Conservation (phyloP, 768 basidiomycete species). For the Suillus luteus region DNA sequence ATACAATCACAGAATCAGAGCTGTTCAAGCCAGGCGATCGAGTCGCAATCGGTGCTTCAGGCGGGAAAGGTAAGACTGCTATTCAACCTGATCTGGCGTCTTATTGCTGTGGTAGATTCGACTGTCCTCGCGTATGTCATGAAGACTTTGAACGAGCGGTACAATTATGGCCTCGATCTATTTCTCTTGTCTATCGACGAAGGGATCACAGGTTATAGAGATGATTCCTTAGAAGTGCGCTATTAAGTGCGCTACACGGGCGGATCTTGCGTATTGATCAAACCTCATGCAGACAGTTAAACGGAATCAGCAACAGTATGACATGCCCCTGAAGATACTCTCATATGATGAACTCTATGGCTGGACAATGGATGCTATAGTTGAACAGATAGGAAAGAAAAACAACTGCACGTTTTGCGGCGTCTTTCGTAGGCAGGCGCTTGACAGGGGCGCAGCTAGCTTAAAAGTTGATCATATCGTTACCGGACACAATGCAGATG, state of each 20-base stretch:
- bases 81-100: constrained; percentile 2
- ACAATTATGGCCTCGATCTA: constrained; percentile 87
- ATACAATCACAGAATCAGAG: constrained; percentile 82
- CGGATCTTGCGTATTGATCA: background rate
- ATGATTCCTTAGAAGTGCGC: constrained; percentile 90
- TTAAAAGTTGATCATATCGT: constrained; percentile 95
- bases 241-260: background rate
- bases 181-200: constrained; percentile 97
- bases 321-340: constrained; percentile 93
- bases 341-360: constrained; percentile 97
- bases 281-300: constrained; percentile 79
- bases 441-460: constrained; percentile 90
- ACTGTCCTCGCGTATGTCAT: constrained; percentile 97
- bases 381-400: constrained; percentile 92
- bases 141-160: constrained; percentile 93
- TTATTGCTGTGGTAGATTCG: constrained; percentile 62
- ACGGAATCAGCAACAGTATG: constrained; percentile 93
- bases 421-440: constrained; percentile 93
- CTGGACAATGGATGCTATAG: constrained; percentile 99
- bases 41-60: constrained; percentile 97
- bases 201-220: constrained; percentile 96
- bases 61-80: constrained; percentile 81
- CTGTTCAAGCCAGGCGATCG: constrained; percentile 89
- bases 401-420: constrained; percentile 99
- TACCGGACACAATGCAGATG: constrained; percentile 98